These are phyloP conservation scores for Leptographium radiaticola DNA, from an alignment of 2,329 filamentous ascomycete genomes.

Conservation along the genomic window DNA sequence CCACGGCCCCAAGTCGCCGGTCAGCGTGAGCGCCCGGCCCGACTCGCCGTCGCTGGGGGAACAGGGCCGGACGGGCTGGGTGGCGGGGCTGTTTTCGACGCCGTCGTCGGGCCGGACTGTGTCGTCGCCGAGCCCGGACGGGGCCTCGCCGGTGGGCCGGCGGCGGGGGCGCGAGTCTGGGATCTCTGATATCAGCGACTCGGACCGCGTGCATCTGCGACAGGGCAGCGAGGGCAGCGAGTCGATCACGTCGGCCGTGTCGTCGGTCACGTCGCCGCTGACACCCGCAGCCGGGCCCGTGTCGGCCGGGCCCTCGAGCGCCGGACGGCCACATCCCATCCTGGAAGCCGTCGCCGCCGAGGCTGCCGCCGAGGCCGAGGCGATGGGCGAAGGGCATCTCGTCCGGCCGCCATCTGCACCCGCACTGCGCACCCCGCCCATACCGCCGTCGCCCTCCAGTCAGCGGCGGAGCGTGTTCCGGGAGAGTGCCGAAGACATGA, in stretches of 20 bases:
- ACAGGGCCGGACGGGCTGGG: background rate
- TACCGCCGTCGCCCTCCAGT: background rate
- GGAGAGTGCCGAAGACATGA: constrained; percentile 7
- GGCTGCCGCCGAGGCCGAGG: constrained; percentile 1
- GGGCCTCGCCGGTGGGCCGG: background rate
- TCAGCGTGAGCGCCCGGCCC: background rate
- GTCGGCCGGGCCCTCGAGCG: background rate
- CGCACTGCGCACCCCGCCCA: background rate
- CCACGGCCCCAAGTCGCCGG: constrained; percentile 8
- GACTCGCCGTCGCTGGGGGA: constrained; percentile 11
- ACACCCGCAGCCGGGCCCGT: background rate
- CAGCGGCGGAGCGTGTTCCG: constrained; percentile 9
- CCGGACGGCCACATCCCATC: constrained; percentile 1
- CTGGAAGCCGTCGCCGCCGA: background rate
- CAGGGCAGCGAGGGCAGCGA: constrained; percentile 29
- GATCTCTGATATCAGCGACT: constrained; percentile 27
- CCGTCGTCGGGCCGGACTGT: background rate
- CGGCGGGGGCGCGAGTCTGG: constrained; percentile 17
- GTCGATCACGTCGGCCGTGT: constrained; percentile 7
- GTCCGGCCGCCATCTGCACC: background rate
- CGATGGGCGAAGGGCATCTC: background rate
- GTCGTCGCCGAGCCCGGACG: background rate
- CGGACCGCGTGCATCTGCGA: constrained; percentile 25
- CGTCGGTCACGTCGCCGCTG: constrained; percentile 9
- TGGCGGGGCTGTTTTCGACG: background rate